Evolutionary conservation across 164 flowering plant genomes (phyloP).

Genomic region (Tetracentron sinense): DNA sequence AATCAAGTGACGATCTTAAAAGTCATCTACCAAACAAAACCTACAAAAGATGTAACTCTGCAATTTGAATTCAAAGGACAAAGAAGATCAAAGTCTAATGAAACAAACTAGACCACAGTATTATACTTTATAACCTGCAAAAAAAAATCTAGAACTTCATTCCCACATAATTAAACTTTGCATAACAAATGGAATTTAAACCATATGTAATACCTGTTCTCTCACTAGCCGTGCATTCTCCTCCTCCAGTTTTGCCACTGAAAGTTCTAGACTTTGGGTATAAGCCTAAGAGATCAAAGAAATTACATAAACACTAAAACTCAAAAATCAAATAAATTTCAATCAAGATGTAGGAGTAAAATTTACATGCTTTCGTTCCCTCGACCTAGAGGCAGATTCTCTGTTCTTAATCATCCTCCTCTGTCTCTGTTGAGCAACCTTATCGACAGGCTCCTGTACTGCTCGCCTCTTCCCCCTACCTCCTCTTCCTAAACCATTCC

Average conservation of each 20-base stretch:
- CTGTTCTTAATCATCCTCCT: conserved; percentile 79
- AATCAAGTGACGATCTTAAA: too few relatives aligned
- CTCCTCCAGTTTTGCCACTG: conserved; percentile 62
- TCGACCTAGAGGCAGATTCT: conserved; percentile 74
- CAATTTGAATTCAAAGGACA: background rate
- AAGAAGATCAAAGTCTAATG: background rate
- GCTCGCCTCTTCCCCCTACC: conserved; percentile 39
- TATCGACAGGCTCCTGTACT: conserved; percentile 47
- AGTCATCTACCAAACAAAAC: background rate
- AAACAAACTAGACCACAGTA: background rate
- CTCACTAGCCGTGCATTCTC: conserved; percentile 58
- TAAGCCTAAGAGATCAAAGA: conserved; percentile 49
- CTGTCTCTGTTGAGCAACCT: conserved; percentile 69
- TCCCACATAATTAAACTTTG: background rate
- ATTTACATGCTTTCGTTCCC: conserved; percentile 71
- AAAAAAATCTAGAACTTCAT: background rate
- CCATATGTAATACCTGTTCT: conserved; percentile 49
- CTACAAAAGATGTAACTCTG: background rate
- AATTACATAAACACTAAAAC: background rate
- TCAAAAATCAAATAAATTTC: background rate
- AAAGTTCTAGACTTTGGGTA: conserved; percentile 60
- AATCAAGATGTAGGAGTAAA: background rate
- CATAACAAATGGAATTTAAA: background rate
- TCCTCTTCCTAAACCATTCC: conserved; percentile 38
- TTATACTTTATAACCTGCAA: too few relatives aligned